phyloP scores from a whole-genome alignment of 495 filamentous ascomycete species.

The Daldinia vernicosa region DNA sequence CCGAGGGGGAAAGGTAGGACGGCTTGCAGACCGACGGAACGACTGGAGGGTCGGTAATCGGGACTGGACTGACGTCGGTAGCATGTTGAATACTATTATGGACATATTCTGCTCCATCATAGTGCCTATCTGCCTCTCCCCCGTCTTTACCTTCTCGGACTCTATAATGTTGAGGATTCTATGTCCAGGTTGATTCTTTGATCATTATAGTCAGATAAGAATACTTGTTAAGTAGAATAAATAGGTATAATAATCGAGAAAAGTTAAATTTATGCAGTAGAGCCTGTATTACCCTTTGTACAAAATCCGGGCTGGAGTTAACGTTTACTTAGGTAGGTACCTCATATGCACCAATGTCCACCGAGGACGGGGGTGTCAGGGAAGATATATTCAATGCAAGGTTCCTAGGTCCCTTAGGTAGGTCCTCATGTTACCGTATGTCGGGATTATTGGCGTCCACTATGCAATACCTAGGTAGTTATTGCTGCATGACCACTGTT shows the following conservation, averaged over 20 bases:
- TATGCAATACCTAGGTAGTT: constrained; percentile 5
- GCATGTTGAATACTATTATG: constrained; percentile 44
- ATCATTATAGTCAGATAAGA: neutral
- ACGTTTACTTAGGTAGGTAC: neutral
- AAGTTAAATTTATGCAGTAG: constrained; percentile 8
- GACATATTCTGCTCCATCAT: constrained; percentile 44
- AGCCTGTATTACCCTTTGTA: constrained; percentile 2
- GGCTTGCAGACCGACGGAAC: constrained; percentile 38
- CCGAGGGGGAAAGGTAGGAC: constrained; percentile 32
- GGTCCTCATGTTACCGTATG: neutral
- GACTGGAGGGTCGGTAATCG: constrained; percentile 40
- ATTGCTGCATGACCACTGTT: constrained; percentile 12
- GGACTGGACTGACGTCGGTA: constrained; percentile 45
- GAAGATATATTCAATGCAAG: neutral
- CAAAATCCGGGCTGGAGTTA: constrained; percentile 5
- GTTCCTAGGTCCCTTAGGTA: neutral
- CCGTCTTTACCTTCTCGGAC: neutral
- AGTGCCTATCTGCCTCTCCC: constrained; percentile 3
- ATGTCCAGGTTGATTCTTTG: neutral
- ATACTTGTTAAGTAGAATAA: neutral
- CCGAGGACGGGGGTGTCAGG: neutral
- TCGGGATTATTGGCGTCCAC: too few relatives aligned
- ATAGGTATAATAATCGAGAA: constrained; percentile 3
- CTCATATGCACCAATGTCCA: neutral
- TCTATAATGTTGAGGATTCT: constrained; percentile 6